phyloP scores from a whole-genome alignment of 2,329 filamentous ascomycete genomes.

The Ceratocystiopsis sp. region DNA sequence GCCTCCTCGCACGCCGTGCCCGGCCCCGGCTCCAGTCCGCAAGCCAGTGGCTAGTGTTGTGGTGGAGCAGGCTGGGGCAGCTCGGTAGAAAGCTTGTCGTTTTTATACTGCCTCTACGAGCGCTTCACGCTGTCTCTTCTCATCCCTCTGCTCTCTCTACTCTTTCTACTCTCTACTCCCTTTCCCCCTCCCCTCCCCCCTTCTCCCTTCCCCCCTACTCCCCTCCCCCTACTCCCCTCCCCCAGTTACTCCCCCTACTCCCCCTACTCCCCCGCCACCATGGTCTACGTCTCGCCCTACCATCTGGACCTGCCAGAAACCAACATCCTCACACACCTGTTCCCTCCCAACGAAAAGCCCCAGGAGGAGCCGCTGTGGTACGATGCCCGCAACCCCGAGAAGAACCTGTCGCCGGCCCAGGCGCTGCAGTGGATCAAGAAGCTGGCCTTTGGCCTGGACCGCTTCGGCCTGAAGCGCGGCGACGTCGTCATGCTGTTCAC shows the following conservation, averaged over 20 bases:
- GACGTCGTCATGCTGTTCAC: conserved; percentile 60
- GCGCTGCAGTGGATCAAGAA: conserved; percentile 33
- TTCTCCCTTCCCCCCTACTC: background rate
- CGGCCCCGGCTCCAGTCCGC: too few species aligned
- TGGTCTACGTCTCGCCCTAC: conserved; percentile 27
- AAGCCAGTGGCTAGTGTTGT: too few species aligned
- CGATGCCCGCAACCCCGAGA: conserved; percentile 26
- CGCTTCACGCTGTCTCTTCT: background rate
- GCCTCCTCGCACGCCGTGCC: too few species aligned
- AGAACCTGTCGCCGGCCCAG: conserved; percentile 27
- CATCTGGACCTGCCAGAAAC: conserved; percentile 26
- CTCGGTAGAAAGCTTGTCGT: background rate
- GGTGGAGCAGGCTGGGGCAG: too few species aligned
- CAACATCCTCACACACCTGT: conserved; percentile 24
- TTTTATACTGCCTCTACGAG: background rate
- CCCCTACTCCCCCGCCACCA: conserved; percentile 8
- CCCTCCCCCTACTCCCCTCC: background rate
- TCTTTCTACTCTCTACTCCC: background rate
- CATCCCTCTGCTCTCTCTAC: background rate
- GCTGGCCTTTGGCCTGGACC: conserved; percentile 34
- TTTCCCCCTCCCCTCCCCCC: background rate
- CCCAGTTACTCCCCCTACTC: too few species aligned
- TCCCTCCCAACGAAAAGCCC: conserved; percentile 14
- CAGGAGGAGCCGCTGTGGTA: conserved; percentile 34
- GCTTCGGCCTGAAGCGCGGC: conserved; percentile 46